Conservation (phyloP, 495 filamentous ascomycete species). For the Aspergillus cristatus region DNA sequence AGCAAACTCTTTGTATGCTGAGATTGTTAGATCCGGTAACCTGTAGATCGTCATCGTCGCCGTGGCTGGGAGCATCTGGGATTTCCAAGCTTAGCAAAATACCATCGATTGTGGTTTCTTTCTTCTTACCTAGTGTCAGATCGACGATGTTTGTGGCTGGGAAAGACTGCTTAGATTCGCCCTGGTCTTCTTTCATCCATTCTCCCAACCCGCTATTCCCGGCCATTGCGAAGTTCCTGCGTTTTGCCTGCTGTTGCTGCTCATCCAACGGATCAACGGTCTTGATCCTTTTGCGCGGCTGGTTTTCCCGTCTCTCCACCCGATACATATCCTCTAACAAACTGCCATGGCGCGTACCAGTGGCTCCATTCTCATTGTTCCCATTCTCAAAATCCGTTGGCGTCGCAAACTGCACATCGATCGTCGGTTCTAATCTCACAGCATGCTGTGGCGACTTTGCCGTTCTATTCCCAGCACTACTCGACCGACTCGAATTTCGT, state of each 20-base stretch:
- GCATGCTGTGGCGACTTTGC: conserved; percentile 10
- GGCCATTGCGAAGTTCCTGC: conserved; percentile 29
- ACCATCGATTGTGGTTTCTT: too few relatives aligned
- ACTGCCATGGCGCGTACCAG: conserved; percentile 17
- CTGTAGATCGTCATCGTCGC: conserved; percentile 35
- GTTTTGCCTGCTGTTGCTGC: conserved; percentile 31
- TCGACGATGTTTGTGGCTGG: conserved; percentile 45
- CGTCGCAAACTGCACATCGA: conserved; percentile 21
- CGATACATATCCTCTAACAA: conserved; percentile 63
- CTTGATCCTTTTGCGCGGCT: conserved; percentile 60
- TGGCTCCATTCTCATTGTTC: conserved; percentile 17
- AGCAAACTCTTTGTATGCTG: conserved; percentile 64
- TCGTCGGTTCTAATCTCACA: conserved; percentile 5
- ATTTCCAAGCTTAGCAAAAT: too few relatives aligned
- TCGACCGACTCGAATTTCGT: conserved; percentile 4
- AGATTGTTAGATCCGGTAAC: conserved; percentile 36
- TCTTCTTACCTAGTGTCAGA: conserved; percentile 45
- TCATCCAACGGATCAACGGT: conserved; percentile 25
- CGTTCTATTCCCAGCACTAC: conserved; percentile 4
- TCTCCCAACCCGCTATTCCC: conserved; percentile 51
- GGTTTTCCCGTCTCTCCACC: conserved; percentile 52
- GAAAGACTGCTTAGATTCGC: conserved; percentile 17
- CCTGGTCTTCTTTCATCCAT: conserved; percentile 49
- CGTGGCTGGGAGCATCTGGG: conserved; percentile 12
- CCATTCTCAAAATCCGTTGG: conserved; percentile 15